phyloP scores from a whole-genome alignment of 306 rosid species.

The Casuarina equisetifolia region DNA sequence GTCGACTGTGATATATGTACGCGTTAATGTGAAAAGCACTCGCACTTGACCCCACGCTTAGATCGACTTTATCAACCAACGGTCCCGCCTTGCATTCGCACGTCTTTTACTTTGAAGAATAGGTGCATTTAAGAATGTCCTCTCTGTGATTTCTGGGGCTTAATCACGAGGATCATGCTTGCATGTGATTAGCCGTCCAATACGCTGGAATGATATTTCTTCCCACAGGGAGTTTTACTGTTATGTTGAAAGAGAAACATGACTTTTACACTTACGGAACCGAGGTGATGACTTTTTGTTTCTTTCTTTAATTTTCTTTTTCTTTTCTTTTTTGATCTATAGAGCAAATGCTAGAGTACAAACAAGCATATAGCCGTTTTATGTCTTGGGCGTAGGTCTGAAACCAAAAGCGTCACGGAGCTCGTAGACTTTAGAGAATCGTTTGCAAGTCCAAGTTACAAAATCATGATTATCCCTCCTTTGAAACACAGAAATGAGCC shows the following conservation, averaged over 20 bases:
- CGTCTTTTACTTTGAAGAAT: conserved; percentile 2
- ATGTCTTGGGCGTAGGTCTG: background rate
- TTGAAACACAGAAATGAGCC: too few species aligned
- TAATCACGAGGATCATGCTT: background rate
- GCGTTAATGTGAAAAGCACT: conserved; percentile 16
- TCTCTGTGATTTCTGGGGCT: background rate
- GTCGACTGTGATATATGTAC: background rate
- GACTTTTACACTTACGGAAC: too few species aligned
- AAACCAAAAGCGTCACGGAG: background rate
- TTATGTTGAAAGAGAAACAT: too few species aligned
- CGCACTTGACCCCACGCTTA: background rate
- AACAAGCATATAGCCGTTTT: background rate
- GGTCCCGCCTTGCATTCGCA: conserved; percentile 20
- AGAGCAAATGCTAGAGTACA: background rate
- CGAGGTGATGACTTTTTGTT: too few species aligned
- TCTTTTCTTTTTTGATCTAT: background rate
- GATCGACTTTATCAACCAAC: background rate
- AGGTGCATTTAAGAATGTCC: background rate
- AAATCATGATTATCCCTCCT: background rate
- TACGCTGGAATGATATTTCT: too few species aligned
- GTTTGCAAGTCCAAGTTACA: background rate
- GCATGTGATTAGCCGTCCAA: background rate
- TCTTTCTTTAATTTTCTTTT: too few species aligned
- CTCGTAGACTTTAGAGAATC: background rate
- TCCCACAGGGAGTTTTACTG: too few species aligned